Evolutionary conservation across 192 early-diverging fungal species (phyloP), one percentile per base, ranked within the genome.

Genomic region (Podila epigama): DNA sequence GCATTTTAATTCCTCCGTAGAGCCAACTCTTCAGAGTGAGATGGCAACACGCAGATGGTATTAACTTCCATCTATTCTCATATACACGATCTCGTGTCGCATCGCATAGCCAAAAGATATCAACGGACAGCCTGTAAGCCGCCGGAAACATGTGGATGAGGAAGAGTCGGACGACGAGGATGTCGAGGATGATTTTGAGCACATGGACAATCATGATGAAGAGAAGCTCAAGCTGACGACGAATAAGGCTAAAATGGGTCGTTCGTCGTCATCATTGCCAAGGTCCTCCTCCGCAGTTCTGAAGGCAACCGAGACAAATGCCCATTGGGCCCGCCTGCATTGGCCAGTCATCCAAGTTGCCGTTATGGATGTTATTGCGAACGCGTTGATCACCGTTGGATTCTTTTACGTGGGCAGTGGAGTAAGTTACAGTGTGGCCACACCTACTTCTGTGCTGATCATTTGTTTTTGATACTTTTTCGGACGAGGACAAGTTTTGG

Each of bases 361-460:
- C 2, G 36, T 79, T 4, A 75, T 89, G 60, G 87, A 89, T 68
- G 79, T 85, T 5, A 58, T 85, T 48, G 87, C 84, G 16, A 87
- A 87, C 44, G 85, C 84, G 51, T 66, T 79, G 29, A 82, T 87
- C 1, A 89, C 85, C 3, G 51, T 89, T 51, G 87, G 85, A 8
- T 87, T 89, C 60, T 84, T 84, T 29, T 79, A 85, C 50, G 71
- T 89, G 39, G 87, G 87, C 11, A 87, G 85, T 66, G 87, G 87
- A 39, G 87, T 89, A 84, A 81, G 81, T 53, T 53, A 11, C 27
- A 29, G 31, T 53, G 27, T 53, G 53, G n/a, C n/a, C 31, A 55
- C 33, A 40, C 34, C 36, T 58, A 11, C 1, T 36, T 9, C 13
- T 12, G 25, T 57, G 9, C 5, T 5, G 2, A 20, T 25, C 5